These are phyloP conservation scores for Epichloe hybrida DNA, from an alignment of 2,329 filamentous ascomycete genomes.

Conservation along the genomic window DNA sequence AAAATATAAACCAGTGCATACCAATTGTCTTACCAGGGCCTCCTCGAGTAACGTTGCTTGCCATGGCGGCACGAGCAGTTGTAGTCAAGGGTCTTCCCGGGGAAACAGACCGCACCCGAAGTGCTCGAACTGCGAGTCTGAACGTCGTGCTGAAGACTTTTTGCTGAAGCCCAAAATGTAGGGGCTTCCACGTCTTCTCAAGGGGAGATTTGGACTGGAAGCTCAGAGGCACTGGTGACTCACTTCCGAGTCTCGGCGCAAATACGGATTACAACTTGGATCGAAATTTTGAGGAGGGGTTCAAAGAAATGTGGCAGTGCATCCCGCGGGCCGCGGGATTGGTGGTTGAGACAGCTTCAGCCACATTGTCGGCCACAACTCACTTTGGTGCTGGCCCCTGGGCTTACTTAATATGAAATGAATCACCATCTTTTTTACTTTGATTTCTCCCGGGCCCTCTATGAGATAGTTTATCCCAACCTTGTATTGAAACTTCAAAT, in stretches of 20 bases:
- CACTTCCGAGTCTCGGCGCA: slow-evolving; percentile 1
- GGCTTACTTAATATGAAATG: neutral
- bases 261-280: neutral
- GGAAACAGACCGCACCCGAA: slow-evolving; percentile 44
- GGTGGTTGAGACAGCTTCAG: slow-evolving; percentile 2
- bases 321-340: neutral
- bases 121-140: slow-evolving; percentile 38
- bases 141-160: slow-evolving; percentile 29
- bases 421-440: neutral
- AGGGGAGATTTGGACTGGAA: slow-evolving; percentile 1
- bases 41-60: slow-evolving; percentile 40
- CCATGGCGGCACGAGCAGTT: slow-evolving; percentile 38
- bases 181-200: slow-evolving; percentile 20
- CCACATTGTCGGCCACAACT: slow-evolving; percentile 4
- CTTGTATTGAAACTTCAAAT: neutral
- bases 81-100: slow-evolving; percentile 27
- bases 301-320: slow-evolving; percentile 10
- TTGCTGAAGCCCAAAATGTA: slow-evolving; percentile 22
- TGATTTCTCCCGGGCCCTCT: too few species aligned
- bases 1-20: neutral
- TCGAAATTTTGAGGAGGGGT: slow-evolving; percentile 10
- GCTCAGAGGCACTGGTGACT: slow-evolving; percentile 1
- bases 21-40: slow-evolving; percentile 20
- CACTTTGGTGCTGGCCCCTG: neutral
- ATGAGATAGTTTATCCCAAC: neutral